Conservation (phyloP, 1,139 yeast genomes). For the Scheffersomyces illinoinensis region DNA sequence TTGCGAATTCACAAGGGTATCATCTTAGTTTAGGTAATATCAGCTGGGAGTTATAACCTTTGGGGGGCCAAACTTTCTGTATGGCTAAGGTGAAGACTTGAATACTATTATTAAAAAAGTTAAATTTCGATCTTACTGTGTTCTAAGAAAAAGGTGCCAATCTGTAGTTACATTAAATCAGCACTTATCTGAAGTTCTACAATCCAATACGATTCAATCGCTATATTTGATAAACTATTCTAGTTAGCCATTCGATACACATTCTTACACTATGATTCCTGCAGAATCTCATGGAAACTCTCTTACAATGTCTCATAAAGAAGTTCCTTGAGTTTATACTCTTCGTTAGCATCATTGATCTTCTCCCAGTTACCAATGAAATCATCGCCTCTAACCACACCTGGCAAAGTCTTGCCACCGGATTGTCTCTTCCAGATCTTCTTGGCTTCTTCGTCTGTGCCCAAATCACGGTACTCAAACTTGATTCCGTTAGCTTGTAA, state of each 20-base stretch:
- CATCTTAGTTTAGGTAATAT: too few species aligned
- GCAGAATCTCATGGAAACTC: background rate
- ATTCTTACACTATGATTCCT: background rate
- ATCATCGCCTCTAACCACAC: conserved; percentile 91
- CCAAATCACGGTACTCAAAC: conserved; percentile 74
- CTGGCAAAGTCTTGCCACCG: conserved; percentile 78
- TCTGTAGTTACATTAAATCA: too few species aligned
- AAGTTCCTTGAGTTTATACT: conserved; percentile 63
- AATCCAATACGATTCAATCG: background rate
- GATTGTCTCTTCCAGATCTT: conserved; percentile 82
- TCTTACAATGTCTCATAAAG: conserved; percentile 49
- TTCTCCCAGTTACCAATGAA: conserved; percentile 82
- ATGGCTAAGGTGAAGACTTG: too few species aligned
- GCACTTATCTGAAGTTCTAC: background rate
- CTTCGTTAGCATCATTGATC: conserved; percentile 83
- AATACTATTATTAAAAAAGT: too few species aligned
- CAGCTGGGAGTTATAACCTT: too few species aligned
- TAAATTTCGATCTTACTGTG: too few species aligned
- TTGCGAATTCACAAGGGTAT: too few species aligned
- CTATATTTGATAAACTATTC: background rate
- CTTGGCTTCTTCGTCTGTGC: conserved; percentile 86
- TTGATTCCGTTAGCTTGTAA: conserved; percentile 72
- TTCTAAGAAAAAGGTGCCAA: too few species aligned
- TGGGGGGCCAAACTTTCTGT: too few species aligned
- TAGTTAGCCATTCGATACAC: background rate